These are phyloP conservation scores for Heterobasidion irregulare DNA, from an alignment of 1,284 basidiomycete genomes.

Conservation along the genomic window DNA sequence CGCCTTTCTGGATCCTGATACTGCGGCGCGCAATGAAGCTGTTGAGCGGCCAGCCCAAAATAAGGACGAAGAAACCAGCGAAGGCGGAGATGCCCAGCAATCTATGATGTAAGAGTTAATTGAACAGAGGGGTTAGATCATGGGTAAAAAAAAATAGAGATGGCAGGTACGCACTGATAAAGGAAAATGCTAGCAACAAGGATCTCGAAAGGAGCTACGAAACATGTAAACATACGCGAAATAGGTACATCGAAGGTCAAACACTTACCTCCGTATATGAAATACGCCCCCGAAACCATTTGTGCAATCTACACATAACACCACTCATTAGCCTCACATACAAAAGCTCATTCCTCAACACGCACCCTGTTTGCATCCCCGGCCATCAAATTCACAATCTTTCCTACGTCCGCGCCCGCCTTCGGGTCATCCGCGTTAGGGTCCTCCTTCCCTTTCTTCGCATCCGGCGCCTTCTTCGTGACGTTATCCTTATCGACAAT, in stretches of 20 bases:
- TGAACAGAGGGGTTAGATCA: not conserved
- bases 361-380: conserved; percentile 50
- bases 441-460: conserved; percentile 20
- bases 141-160: conserved; percentile 4
- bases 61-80: conserved; percentile 74
- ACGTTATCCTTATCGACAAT: conserved; percentile 42
- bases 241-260: not conserved
- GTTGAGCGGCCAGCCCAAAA: conserved; percentile 71
- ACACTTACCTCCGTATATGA: conserved; percentile 52
- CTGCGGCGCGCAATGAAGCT: conserved; percentile 53
- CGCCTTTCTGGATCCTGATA: conserved; percentile 64
- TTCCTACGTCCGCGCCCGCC: conserved; percentile 65
- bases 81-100: conserved; percentile 82
- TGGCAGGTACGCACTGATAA: conserved; percentile 51
- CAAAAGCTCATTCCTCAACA: not conserved
- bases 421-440: conserved; percentile 49
- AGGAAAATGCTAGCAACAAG: conserved; percentile 69
- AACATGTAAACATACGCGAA: not conserved
- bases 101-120: conserved; percentile 24
- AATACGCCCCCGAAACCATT: conserved; percentile 44
- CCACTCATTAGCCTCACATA: not conserved
- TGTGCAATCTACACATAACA: conserved; percentile 26
- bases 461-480: conserved; percentile 15
- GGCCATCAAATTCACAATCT: conserved; percentile 76
- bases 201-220: conserved; percentile 69